phyloP scores from a whole-genome alignment of 805 yeast genomes.

The Candida taoyuanica region DNA sequence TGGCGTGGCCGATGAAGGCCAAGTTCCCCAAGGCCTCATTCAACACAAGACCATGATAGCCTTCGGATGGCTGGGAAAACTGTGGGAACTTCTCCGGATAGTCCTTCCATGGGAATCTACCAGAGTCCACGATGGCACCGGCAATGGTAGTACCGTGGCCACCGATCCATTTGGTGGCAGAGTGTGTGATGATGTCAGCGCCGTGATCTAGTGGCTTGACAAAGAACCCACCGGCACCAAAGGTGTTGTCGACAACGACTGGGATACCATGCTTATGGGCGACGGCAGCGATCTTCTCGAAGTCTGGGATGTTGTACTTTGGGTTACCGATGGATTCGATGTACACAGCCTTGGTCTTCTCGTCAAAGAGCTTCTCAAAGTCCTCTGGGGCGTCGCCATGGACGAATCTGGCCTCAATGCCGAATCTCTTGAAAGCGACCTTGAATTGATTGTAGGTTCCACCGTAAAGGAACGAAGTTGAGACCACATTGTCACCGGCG shows the following conservation, averaged over 20 bases:
- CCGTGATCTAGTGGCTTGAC: constrained; percentile 83
- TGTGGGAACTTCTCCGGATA: constrained; percentile 89
- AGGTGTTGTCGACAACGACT: constrained; percentile 91
- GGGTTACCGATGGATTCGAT: constrained; percentile 93
- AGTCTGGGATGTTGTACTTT: constrained; percentile 86
- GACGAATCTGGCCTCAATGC: constrained; percentile 82
- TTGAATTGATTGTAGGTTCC: constrained; percentile 96
- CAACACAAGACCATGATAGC: constrained; percentile 85
- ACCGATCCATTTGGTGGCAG: constrained; percentile 97
- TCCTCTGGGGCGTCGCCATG: constrained; percentile 72
- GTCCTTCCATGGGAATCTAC: constrained; percentile 87
- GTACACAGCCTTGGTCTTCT: constrained; percentile 83
- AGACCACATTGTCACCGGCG: constrained; percentile 83
- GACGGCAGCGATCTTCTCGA: constrained; percentile 64
- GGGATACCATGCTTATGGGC: constrained; percentile 89
- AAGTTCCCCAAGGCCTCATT: constrained; percentile 76
- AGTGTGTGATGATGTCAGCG: constrained; percentile 87
- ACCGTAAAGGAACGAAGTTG: constrained; percentile 86
- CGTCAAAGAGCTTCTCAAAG: constrained; percentile 71
- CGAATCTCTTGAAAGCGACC: constrained; percentile 84
- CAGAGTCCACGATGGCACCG: constrained; percentile 85
- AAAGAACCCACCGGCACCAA: constrained; percentile 93
- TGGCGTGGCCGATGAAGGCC: constrained; percentile 75
- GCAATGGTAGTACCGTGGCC: constrained; percentile 96
- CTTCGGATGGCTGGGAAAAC: constrained; percentile 85